Percentiles rank a stretch among this genome's conserved stretches.
Conservation (phyloP, 176 grass and related monocot genomes). For the Melocanna baccifera region DNA sequence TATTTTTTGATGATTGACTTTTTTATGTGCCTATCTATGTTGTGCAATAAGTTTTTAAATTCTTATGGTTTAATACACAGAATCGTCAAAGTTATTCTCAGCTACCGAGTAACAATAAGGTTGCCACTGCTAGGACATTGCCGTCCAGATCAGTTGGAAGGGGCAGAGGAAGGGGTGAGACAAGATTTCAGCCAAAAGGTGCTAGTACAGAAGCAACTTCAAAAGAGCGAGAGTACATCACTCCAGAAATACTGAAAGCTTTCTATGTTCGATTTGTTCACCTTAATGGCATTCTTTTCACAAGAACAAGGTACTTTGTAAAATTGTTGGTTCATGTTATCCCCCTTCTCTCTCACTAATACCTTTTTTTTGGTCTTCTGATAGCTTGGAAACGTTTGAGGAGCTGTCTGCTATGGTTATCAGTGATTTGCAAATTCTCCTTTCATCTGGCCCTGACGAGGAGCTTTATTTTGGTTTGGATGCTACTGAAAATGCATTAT, state of each 20-base stretch:
- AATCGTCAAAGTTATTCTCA: conserved; percentile 69
- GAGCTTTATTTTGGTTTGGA: conserved; percentile 62
- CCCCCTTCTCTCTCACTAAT: too few relatives aligned
- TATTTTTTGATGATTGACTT: neutral
- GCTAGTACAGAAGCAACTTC: conserved; percentile 32
- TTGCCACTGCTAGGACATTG: conserved; percentile 33
- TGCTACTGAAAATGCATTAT: conserved; percentile 59
- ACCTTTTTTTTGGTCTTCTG: neutral
- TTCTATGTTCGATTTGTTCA: conserved; percentile 75
- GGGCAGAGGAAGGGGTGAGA: conserved; percentile 59
- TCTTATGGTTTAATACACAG: conserved; percentile 40
- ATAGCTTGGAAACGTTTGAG: conserved; percentile 80
- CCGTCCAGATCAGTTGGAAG: conserved; percentile 46
- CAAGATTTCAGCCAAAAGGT: conserved; percentile 55
- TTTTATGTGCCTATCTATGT: neutral
- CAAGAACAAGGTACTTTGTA: conserved; percentile 46
- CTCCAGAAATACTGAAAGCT: conserved; percentile 56
- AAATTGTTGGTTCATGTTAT: neutral
- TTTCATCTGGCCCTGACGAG: conserved; percentile 72
- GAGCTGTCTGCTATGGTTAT: conserved; percentile 55
- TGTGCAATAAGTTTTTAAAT: neutral
- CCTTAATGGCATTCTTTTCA: conserved; percentile 84
- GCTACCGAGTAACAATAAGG: conserved; percentile 55
- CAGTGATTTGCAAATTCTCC: conserved; percentile 58
- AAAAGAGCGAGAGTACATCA: conserved; percentile 37